Conservation (phyloP, 1,284 basidiomycete species). For the Salmacisia buchloeana region DNA sequence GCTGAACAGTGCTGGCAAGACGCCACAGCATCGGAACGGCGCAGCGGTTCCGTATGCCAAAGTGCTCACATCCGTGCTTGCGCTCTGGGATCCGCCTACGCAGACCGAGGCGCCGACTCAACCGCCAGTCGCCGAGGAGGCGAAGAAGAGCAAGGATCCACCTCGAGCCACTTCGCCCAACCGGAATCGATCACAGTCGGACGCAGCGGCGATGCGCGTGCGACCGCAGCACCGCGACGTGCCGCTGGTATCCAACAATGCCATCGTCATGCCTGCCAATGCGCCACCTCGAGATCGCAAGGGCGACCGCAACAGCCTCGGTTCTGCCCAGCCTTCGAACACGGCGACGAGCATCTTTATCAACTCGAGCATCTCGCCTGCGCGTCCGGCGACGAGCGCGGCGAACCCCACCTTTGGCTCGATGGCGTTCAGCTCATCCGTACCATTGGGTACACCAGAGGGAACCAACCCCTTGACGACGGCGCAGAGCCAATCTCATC, state of each 20-base stretch:
- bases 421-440: background rate
- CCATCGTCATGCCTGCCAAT: conserved; percentile 1
- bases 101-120: background rate
- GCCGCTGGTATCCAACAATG: background rate
- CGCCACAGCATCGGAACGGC: conserved; percentile 35
- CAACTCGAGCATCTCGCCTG: background rate
- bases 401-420: background rate
- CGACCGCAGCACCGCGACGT: conserved; percentile 12
- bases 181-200: background rate
- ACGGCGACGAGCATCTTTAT: background rate
- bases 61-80: conserved; percentile 32
- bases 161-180: background rate
- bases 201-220: conserved; percentile 13
- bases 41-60: conserved; percentile 35
- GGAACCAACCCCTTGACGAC: background rate
- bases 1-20: conserved; percentile 34
- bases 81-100: conserved; percentile 6
- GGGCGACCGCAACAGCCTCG: background rate
- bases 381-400: background rate
- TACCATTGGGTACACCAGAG: background rate
- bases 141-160: background rate
- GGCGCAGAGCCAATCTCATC: background rate
- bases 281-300: background rate
- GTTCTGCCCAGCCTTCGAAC: background rate
- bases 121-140: background rate